Conservation (phyloP, 202 grass and related monocot species). For the Digitaria exilis region DNA sequence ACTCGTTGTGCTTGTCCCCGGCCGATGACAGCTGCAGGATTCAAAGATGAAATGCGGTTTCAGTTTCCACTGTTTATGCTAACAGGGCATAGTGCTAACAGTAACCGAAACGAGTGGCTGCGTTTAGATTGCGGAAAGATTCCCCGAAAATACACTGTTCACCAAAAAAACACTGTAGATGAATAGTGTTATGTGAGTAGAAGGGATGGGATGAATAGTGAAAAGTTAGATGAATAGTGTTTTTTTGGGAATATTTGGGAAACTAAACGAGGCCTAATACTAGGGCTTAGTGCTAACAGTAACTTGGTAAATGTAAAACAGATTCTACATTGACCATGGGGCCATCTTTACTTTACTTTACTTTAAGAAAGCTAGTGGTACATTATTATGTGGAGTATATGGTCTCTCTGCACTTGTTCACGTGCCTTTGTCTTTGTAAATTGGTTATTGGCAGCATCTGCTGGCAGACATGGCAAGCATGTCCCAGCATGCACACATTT, state of each 20-base stretch:
- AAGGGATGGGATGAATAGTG: too few relatives aligned
- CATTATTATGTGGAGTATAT: not conserved
- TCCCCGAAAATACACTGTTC: too few relatives aligned
- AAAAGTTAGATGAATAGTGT: too few relatives aligned
- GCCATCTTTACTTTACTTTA: not conserved
- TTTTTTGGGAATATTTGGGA: too few relatives aligned
- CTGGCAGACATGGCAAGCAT: constrained; percentile 1
- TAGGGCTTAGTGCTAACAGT: not conserved
- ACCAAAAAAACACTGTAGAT: too few relatives aligned
- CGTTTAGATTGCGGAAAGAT: too few relatives aligned
- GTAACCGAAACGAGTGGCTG: too few relatives aligned
- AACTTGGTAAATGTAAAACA: not conserved
- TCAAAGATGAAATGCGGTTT: not conserved
- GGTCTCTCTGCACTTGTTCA: constrained; percentile 7
- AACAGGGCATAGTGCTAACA: not conserved
- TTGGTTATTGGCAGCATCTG: constrained; percentile 1
- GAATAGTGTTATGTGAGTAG: too few relatives aligned
- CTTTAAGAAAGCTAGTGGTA: not conserved
- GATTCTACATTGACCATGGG: too few relatives aligned
- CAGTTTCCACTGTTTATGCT: not conserved
- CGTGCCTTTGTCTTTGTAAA: constrained; percentile 42
- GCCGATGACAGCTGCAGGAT: constrained; percentile 68
- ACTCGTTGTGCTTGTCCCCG: constrained; percentile 93
- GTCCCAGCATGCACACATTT: not conserved
- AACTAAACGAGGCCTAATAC: too few relatives aligned